Conservation (phyloP, 257 asterid genomes). For the Solanum etuberosum region DNA sequence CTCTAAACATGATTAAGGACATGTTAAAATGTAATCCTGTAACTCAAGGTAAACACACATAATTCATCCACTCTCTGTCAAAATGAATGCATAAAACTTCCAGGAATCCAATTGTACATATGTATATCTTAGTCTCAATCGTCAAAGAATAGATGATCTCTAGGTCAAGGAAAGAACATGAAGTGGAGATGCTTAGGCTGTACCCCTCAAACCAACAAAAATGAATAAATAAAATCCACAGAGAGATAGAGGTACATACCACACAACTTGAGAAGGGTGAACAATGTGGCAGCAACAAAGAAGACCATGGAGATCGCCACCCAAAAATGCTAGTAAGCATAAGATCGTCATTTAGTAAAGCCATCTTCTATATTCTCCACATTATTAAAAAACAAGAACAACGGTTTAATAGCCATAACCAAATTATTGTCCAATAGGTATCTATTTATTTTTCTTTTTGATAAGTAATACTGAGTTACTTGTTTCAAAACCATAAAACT, state of each 20-base stretch:
- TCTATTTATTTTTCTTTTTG: background rate
- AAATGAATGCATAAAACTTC: background rate
- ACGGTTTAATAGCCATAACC: background rate
- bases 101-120: background rate
- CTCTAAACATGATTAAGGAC: background rate
- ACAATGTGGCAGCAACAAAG: conserved; percentile 90
- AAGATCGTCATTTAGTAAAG: conserved; percentile 13
- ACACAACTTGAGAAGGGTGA: conserved; percentile 88
- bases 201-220: background rate
- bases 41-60: background rate
- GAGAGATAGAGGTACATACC: conserved; percentile 34
- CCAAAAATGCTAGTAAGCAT: conserved; percentile 81
- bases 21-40: background rate
- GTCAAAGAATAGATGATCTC: background rate
- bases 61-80: background rate
- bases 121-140: background rate
- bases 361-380: background rate
- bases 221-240: background rate
- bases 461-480: background rate
- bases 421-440: background rate
- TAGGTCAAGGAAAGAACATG: background rate
- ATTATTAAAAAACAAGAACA: background rate
- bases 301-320: conserved; percentile 97
- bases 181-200: background rate
- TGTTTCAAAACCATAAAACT: background rate